phyloP scores from a whole-genome alignment of 2,329 filamentous ascomycete species.

The Harringtonia aguacate region DNA sequence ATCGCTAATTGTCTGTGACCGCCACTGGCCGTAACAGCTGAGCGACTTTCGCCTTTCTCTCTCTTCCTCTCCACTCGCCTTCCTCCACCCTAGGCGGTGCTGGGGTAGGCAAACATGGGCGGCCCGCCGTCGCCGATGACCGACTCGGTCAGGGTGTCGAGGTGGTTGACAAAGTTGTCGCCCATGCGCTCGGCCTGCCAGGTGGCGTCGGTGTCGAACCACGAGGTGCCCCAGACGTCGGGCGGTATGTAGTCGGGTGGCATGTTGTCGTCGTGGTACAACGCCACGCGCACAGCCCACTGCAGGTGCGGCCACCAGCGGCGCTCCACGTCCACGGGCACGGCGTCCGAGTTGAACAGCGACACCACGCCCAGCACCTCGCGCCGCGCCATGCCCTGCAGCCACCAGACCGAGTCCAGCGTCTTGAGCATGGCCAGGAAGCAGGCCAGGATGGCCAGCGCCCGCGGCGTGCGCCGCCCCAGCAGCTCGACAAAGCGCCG shows the following conservation, averaged over 20 bases:
- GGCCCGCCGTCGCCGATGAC: conserved; percentile 5
- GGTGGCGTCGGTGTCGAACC: conserved; percentile 29
- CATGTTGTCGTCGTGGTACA: conserved; percentile 41
- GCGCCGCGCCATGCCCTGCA: conserved; percentile 53
- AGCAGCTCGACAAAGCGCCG: conserved; percentile 51
- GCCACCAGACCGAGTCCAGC: conserved; percentile 57
- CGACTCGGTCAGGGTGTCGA: conserved; percentile 28
- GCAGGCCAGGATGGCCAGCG: conserved; percentile 52
- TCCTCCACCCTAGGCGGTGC: neutral
- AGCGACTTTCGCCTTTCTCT: no score
- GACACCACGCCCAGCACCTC: conserved; percentile 55
- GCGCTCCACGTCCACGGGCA: conserved; percentile 23
- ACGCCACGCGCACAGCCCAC: conserved; percentile 48
- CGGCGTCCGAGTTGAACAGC: conserved; percentile 45
- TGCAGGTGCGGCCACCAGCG: conserved; percentile 52
- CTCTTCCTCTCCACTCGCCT: no score
- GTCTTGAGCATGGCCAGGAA: conserved; percentile 57
- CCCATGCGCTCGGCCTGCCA: conserved; percentile 12
- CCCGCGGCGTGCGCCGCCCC: conserved; percentile 46
- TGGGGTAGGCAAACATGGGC: neutral
- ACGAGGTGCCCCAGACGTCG: conserved; percentile 46
- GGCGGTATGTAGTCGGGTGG: conserved; percentile 36
- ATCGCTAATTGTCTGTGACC: no score
- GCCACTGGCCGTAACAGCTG: no score
- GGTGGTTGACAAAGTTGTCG: conserved; percentile 28